Evolutionary conservation across 768 basidiomycete species (phyloP).

Genomic region (Phaffia tasmanica): DNA sequence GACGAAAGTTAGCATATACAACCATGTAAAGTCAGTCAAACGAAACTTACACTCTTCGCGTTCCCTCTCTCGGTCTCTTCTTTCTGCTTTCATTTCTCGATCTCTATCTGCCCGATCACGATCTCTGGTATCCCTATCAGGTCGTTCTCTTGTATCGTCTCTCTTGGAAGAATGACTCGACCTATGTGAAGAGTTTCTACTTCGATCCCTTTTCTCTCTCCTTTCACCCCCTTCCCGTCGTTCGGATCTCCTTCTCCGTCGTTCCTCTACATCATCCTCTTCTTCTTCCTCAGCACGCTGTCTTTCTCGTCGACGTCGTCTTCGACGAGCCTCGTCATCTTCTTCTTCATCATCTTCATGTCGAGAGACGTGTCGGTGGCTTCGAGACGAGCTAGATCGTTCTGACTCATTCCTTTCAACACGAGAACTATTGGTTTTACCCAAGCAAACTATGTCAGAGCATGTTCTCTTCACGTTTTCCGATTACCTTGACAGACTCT

Average conservation of each 20-base stretch:
- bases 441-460: too few relatives aligned
- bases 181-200: slow-evolving; percentile 5
- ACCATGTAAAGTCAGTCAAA: background rate
- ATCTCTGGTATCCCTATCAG: slow-evolving; percentile 6
- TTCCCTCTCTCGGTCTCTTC: slow-evolving; percentile 24
- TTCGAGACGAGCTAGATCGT: too few relatives aligned
- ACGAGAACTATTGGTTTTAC: too few relatives aligned
- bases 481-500: too few relatives aligned
- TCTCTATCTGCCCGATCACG: slow-evolving; percentile 7
- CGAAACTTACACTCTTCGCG: slow-evolving; percentile 27
- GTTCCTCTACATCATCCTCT: slow-evolving; percentile 25
- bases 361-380: too few relatives aligned
- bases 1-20: background rate
- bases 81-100: slow-evolving; percentile 19
- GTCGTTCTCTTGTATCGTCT: slow-evolving; percentile 10
- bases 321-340: slow-evolving; percentile 22
- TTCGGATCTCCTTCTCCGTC: slow-evolving; percentile 21
- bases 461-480: too few relatives aligned
- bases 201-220: slow-evolving; percentile 18
- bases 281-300: slow-evolving; percentile 40
- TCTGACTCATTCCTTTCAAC: too few relatives aligned
- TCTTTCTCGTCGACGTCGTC: slow-evolving; percentile 53
- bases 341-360: slow-evolving; percentile 17
- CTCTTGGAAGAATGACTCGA: slow-evolving; percentile 6
- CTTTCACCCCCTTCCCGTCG: slow-evolving; percentile 16